A percentile compares a stretch with the other conserved stretches of the same genome.
These are phyloP conservation scores for Gilbertella persicaria DNA, from an alignment of 371 early-diverging fungal species.

Conservation along the genomic window DNA sequence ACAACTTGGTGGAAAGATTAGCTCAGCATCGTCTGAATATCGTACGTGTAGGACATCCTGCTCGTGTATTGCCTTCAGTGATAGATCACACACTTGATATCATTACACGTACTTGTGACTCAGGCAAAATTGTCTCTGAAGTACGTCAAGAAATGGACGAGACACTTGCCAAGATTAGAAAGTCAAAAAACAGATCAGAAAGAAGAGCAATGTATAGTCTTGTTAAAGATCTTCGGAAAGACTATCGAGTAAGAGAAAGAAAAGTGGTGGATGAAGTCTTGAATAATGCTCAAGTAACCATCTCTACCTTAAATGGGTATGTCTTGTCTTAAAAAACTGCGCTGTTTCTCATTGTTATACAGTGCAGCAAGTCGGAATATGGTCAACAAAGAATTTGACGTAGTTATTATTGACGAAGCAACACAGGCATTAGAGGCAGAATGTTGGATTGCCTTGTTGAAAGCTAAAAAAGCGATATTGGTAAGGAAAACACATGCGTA, in stretches of 20 bases:
- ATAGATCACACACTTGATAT: slow-evolving; percentile 74
- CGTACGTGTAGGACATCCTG: slow-evolving; percentile 89
- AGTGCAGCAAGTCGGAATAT: slow-evolving; percentile 61
- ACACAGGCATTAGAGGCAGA: slow-evolving; percentile 90
- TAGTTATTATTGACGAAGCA: slow-evolving; percentile 94
- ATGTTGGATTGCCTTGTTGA: slow-evolving; percentile 88
- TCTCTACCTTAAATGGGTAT: slow-evolving; percentile 68
- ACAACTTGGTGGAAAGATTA: slow-evolving; percentile 83
- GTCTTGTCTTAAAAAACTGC: background rate
- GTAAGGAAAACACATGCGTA: slow-evolving; percentile 28
- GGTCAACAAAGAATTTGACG: slow-evolving; percentile 76
- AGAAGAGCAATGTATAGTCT: slow-evolving; percentile 66
- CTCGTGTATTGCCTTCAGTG: slow-evolving; percentile 73
- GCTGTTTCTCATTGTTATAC: background rate
- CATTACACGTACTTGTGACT: slow-evolving; percentile 71
- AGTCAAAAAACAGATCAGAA: slow-evolving; percentile 68
- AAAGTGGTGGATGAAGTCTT: slow-evolving; percentile 69
- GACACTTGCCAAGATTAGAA: slow-evolving; percentile 59
- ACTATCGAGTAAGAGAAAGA: slow-evolving; percentile 71
- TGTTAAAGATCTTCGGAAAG: slow-evolving; percentile 75
- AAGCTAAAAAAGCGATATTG: slow-evolving; percentile 79
- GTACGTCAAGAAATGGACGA: slow-evolving; percentile 81
- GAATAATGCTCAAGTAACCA: slow-evolving; percentile 59
- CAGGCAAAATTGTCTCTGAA: slow-evolving; percentile 76
- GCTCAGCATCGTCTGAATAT: slow-evolving; percentile 60